phyloP scores from a whole-genome alignment of 176 grass and related monocot species.

The Bothriochloa decipiens region DNA sequence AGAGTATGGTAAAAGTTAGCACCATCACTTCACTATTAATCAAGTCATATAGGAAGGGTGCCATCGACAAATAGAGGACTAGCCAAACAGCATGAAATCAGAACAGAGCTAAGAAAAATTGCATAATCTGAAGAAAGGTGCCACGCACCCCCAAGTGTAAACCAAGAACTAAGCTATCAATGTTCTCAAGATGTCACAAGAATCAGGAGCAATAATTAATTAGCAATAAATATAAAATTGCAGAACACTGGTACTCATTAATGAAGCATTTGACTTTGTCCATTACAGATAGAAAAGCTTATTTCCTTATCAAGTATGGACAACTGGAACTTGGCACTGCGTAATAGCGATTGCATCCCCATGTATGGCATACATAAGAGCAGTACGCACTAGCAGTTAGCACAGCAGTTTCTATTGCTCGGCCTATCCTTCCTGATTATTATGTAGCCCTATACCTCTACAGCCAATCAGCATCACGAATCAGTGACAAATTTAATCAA shows the following conservation, averaged over 20 bases:
- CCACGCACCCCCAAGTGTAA: background rate
- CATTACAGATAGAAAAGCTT: background rate
- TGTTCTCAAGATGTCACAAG: background rate
- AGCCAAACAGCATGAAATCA: background rate
- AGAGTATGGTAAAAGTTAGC: background rate
- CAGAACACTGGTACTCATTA: background rate
- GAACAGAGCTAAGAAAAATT: background rate
- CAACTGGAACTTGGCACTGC: background rate
- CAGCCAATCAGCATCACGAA: background rate
- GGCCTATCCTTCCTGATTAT: slow-evolving; percentile 5
- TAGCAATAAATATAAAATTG: background rate
- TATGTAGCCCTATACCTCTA: background rate
- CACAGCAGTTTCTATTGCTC: background rate
- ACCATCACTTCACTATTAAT: background rate
- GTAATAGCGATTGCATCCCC: background rate
- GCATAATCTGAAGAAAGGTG: background rate
- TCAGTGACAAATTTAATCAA: background rate
- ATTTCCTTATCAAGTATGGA: background rate
- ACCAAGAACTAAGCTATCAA: background rate
- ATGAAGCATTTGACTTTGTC: background rate
- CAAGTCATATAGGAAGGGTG: slow-evolving; percentile 16
- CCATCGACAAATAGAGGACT: slow-evolving; percentile 2
- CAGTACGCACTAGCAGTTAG: background rate
- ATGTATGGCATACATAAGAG: slow-evolving; percentile 17
- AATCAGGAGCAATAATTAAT: slow-evolving; percentile 22